Evolutionary conservation across 1,139 yeast species (phyloP), one percentile per base, ranked within the genome.

Genomic region (Lipomyces yarrowii): DNA sequence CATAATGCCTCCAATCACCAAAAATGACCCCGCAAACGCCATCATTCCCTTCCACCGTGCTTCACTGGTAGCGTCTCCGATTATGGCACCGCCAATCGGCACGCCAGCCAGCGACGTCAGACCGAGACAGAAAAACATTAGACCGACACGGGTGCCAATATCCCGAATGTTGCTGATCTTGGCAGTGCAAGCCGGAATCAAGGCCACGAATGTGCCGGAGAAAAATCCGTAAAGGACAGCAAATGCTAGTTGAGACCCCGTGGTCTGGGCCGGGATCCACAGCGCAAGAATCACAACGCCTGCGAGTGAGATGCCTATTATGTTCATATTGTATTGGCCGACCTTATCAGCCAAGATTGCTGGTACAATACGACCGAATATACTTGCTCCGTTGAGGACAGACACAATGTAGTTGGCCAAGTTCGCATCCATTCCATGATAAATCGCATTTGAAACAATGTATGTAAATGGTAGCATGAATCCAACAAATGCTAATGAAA

Each of bases 141-240:
- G 81, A 0, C 91, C 89, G 73, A 87, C 84, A 32, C 90, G 82
- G 67, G 84, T 84, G 39, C 89, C 89, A 72, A 86, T 85, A 30
- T 62, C 69, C 33, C 73, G 68, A 59, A 78, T 71, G 64, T 81
- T 59, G 56, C 91, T 86, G 26, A 89, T 86, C 74, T 88, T 91
- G 0, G 81, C 77, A 23, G 82, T 75, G 67, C 82, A 78, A 3
- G 80, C 82, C 0, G 86, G 85, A 0, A 83, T 78, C 67, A 84
- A 68, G 26, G 86, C 79, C 60, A 84, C 77, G 4, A 83, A 79
- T 0, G 85, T 79, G 8, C 86, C 84, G 39, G 82, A 78, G 75
- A 82, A 82, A 70, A 85, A 81, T 0, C 91, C 91, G 68, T 85
- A 84, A 21, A 86, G 67, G 1, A 81, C 81, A 0, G 85, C 77